Evolutionary conservation across 2,329 filamentous ascomycete genomes (phyloP).

Genomic region (Penicillium polonicum): DNA sequence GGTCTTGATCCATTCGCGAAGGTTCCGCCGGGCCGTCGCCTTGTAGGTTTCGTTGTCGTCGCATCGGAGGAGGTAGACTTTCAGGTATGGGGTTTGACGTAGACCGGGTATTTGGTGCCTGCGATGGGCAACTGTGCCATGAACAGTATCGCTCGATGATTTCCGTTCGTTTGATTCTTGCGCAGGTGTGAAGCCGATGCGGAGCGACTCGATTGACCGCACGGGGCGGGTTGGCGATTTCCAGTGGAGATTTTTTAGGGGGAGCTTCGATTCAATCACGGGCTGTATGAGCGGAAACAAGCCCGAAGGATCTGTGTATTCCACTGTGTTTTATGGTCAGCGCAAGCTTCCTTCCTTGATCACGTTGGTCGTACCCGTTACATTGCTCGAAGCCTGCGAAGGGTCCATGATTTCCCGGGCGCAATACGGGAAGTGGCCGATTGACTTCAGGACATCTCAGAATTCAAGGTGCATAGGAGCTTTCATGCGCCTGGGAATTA

Average conservation of each 20-base stretch:
- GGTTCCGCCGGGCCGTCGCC: conserved; percentile 68
- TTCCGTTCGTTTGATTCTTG: conserved; percentile 42
- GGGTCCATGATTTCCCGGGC: conserved; percentile 42
- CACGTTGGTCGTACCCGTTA: conserved; percentile 58
- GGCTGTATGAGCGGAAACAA: conserved; percentile 80
- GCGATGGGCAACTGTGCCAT: conserved; percentile 49
- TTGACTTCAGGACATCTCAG: conserved; percentile 29
- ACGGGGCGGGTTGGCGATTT: conserved; percentile 89
- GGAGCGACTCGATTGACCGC: conserved; percentile 88
- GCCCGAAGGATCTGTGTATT: conserved; percentile 91
- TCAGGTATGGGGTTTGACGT: conserved; percentile 89
- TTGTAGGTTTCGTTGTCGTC: conserved; percentile 97
- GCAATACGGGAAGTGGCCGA: conserved; percentile 26
- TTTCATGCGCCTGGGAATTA: conserved; percentile 3
- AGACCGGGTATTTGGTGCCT: conserved; percentile 94
- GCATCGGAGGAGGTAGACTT: conserved; percentile 83
- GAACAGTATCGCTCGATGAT: conserved; percentile 38
- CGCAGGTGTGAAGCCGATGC: conserved; percentile 78
- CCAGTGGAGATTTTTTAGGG: conserved; percentile 92
- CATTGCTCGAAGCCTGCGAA: conserved; percentile 62
- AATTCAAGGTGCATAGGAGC: neutral
- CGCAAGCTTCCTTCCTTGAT: conserved; percentile 7
- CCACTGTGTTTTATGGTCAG: conserved; percentile 58
- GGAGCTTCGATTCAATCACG: conserved; percentile 73
- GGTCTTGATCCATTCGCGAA: conserved; percentile 88